Conservation (phyloP, 352 stramenopile genomes). For the Pythium dissotocum region DNA sequence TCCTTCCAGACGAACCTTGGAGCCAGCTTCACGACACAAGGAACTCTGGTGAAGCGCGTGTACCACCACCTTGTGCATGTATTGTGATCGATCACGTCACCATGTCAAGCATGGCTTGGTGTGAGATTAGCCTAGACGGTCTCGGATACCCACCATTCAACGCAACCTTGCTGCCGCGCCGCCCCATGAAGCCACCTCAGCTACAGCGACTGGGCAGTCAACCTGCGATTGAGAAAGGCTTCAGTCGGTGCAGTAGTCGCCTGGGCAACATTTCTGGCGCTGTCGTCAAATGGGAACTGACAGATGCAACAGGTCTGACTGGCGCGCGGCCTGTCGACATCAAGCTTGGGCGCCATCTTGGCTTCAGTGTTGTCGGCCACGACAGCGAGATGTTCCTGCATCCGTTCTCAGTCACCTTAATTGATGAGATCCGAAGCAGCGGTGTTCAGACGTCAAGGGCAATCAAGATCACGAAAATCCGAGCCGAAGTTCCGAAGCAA, state of each 20-base stretch:
- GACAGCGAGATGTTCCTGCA: conserved; percentile 44
- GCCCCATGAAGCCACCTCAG: conserved; percentile 44
- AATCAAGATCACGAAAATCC: conserved; percentile 33
- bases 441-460: neutral
- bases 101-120: conserved; percentile 41
- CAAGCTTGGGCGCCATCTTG: neutral
- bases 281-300: conserved; percentile 12
- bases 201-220: conserved; percentile 38
- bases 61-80: conserved; percentile 30
- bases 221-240: conserved; percentile 31
- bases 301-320: neutral
- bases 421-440: conserved; percentile 6
- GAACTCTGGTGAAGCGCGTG: neutral
- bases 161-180: conserved; percentile 57
- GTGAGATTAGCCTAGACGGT: conserved; percentile 64
- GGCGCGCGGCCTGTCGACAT: conserved; percentile 4
- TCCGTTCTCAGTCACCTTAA: conserved; percentile 43
- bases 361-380: neutral
- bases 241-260: conserved; percentile 36
- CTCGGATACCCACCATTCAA: conserved; percentile 81
- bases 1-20: conserved; percentile 47
- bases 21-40: conserved; percentile 14
- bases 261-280: conserved; percentile 49
- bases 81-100: conserved; percentile 56
- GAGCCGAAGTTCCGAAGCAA: conserved; percentile 33